phyloP scores from a whole-genome alignment of 352 stramenopile species.

The Phytophthora fragariae region DNA sequence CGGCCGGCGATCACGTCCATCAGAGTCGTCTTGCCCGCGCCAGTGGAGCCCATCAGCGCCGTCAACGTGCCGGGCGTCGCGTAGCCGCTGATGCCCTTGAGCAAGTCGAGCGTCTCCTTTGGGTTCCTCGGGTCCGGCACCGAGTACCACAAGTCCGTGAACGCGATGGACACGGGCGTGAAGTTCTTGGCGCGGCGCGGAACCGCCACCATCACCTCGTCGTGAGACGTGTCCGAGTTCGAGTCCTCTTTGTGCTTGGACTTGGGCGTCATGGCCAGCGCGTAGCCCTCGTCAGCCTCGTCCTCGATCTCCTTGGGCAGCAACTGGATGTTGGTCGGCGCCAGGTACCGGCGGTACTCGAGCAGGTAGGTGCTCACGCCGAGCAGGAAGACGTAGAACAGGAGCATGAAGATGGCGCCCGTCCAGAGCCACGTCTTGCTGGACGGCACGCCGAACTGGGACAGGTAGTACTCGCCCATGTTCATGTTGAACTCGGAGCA shows the following conservation, averaged over 20 bases:
- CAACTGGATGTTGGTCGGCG: conserved; percentile 17
- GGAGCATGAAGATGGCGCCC: conserved; percentile 36
- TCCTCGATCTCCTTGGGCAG: conserved; percentile 25
- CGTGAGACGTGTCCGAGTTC: conserved; percentile 26
- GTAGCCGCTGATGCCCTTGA: conserved; percentile 49
- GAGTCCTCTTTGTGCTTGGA: conserved; percentile 17
- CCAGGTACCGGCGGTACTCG: conserved; percentile 34
- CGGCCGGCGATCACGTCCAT: conserved; percentile 29
- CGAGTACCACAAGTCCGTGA: conserved; percentile 47
- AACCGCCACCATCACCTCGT: conserved; percentile 25
- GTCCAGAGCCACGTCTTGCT: conserved; percentile 52
- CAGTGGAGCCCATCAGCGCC: conserved; percentile 80
- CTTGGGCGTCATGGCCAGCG: conserved; percentile 18
- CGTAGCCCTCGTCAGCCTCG: conserved; percentile 21
- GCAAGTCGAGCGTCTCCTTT: conserved; percentile 45
- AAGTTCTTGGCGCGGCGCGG: conserved; percentile 30
- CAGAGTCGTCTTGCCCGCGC: conserved; percentile 58
- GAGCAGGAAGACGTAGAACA: conserved; percentile 43
- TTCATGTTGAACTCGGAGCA: conserved; percentile 37
- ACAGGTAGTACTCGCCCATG: conserved; percentile 49
- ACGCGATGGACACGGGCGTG: conserved; percentile 36
- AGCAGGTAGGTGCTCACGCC: conserved; percentile 41
- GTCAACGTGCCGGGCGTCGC: conserved; percentile 79
- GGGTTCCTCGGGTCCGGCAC: conserved; percentile 38
- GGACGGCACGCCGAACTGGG: conserved; percentile 49